Evolutionary conservation across 257 asterid species (phyloP).

Genomic region (Nemophila menziesii): DNA sequence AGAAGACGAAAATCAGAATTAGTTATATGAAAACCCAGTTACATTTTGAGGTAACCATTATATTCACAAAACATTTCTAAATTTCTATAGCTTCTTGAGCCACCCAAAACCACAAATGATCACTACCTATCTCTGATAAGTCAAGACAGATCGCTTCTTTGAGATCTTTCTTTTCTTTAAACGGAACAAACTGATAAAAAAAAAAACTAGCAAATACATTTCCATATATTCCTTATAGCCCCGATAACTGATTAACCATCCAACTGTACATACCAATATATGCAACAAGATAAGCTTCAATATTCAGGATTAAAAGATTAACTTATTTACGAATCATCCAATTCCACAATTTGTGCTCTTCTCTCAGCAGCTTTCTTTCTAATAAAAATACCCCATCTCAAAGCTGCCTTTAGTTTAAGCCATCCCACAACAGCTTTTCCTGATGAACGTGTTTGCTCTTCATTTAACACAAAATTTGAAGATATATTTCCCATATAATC

Average conservation of each 20-base stretch:
- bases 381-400: slow-evolving; percentile 91
- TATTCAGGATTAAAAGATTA: neutral
- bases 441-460: slow-evolving; percentile 60
- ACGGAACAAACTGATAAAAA: too few species aligned
- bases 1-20: neutral
- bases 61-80: neutral
- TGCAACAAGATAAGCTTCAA: slow-evolving; percentile 13
- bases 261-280: slow-evolving; percentile 15
- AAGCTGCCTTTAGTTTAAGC: slow-evolving; percentile 93
- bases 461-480: slow-evolving; percentile 34
- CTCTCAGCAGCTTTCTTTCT: slow-evolving; percentile 96
- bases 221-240: slow-evolving; percentile 1
- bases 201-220: neutral
- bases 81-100: slow-evolving; percentile 4
- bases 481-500: slow-evolving; percentile 46
- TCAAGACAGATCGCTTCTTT: neutral
- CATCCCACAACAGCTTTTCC: slow-evolving; percentile 99
- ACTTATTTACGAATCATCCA: slow-evolving; percentile 44
- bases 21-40: neutral
- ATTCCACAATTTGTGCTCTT: slow-evolving; percentile 73
- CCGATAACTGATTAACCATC: slow-evolving; percentile 4
- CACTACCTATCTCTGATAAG: too few species aligned
- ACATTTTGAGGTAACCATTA: neutral
- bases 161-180: too few species aligned
- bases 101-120: neutral